A percentile compares a stretch with the other conserved stretches of the same genome.
These are phyloP conservation scores for Fusarium napiforme DNA, from an alignment of 2,329 filamentous ascomycete genomes.

Conservation along the genomic window DNA sequence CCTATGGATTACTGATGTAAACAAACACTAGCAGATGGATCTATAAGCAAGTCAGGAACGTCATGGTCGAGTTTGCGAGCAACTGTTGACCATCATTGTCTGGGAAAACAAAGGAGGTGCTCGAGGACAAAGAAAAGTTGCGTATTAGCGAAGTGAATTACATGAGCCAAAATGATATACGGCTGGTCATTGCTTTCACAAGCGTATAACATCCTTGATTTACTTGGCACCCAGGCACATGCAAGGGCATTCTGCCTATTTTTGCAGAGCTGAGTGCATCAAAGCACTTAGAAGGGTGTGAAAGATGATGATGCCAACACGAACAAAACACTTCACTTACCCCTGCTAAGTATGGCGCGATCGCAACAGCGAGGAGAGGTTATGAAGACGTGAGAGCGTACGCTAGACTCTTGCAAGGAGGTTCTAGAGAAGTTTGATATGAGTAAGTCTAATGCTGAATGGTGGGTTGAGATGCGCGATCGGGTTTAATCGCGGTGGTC, in stretches of 20 bases:
- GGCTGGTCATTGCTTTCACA: not conserved
- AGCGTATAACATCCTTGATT: not conserved
- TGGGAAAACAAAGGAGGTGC: not conserved
- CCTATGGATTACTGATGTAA: not conserved
- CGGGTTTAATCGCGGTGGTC: conserved; percentile 5
- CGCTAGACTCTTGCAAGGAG: not conserved
- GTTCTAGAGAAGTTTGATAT: not conserved
- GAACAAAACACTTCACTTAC: conserved; percentile 30
- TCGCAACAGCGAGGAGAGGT: conserved; percentile 9
- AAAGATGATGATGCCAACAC: not conserved
- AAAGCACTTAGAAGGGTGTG: not conserved
- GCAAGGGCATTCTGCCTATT: not conserved
- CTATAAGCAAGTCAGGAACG: conserved; percentile 13
- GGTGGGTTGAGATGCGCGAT: conserved; percentile 20
- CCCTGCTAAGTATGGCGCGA: conserved; percentile 33
- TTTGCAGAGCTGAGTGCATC: not conserved
- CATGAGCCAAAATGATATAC: not conserved
- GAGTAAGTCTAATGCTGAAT: not conserved
- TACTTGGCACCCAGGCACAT: not conserved
- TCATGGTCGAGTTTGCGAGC: not conserved
- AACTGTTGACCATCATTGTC: not conserved
- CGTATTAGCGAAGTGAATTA: conserved; percentile 7
- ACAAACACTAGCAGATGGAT: not conserved
- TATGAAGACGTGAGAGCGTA: conserved; percentile 7
- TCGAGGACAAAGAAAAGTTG: not conserved